Evolutionary conservation across 1,284 basidiomycete species (phyloP), one percentile per base, ranked within the genome.

Genomic region (Fomitiporia mediterranea): DNA sequence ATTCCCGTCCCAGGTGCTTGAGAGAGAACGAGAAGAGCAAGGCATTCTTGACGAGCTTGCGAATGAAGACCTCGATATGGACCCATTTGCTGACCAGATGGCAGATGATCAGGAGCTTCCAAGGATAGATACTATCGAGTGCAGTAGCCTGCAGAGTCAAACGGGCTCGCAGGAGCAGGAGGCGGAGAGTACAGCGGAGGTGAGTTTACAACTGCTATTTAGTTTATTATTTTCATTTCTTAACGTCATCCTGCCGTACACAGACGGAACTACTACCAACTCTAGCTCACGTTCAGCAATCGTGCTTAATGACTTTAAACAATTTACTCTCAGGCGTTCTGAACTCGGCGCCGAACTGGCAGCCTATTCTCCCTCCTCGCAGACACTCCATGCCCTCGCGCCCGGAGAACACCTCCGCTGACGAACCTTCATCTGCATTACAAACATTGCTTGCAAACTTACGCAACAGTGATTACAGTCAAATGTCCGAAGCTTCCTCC

Each of bases 221-320:
- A 34, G 39, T 37, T 13, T 38, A 11, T 50, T 32, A 34, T 44
- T 27, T 37, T 19, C 35, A 28, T 47, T 5, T 8, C 23, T 42
- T 35, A 30, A 9, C 30, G 27, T 15, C 15, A 19, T 15, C 7
- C 51, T 17, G 30, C 51, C 59, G 25, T 27, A 37, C 39, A 27
- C 60, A 86, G 80, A 74, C 75, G 59, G 82, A 87, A 62, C 70
- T 89, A 28, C 71, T 85, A 61, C 81, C 84, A 3, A 89, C 86
- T 19, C 83, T 91, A 60, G 72, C 76, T 9, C 74, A 79, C 56
- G 84, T 91, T 28, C 84, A 89, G 63, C 79, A 77, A 59, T 86
- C 85, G 15, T 89, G 85, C 67, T 64, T 90, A 21, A 83, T 82
- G 74, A 86, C 85, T 0, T 72, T 91, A 44, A 82, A 83, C 64